Conservation (phyloP, 73 alveolate species). For the Loxodes magnus region DNA sequence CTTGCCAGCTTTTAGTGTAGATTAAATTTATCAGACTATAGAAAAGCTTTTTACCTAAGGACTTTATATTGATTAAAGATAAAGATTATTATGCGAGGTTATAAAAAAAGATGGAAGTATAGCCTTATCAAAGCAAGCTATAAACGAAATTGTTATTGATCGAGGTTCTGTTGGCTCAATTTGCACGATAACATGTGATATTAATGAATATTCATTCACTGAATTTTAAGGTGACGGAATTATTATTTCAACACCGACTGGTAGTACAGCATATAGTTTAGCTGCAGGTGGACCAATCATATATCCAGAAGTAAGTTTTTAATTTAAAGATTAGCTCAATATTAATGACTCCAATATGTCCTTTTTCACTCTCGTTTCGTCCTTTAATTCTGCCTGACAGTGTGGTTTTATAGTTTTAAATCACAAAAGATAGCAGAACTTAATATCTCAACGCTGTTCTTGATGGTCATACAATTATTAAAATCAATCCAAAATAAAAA, state of each 20-base stretch:
- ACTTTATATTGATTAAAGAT: not conserved
- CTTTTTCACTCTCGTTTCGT: conserved; percentile 96
- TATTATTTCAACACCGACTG: conserved; percentile 94
- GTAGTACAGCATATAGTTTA: conserved; percentile 97
- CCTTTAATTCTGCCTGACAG: conserved; percentile 92
- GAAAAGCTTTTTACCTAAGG: not conserved
- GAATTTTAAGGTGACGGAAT: conserved; percentile 69
- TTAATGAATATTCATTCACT: conserved; percentile 40
- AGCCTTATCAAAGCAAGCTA: not conserved
- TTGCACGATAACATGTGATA: conserved; percentile 23
- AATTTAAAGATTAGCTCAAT: conserved; percentile 68
- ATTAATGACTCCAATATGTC: conserved; percentile 89
- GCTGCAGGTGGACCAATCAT: conserved; percentile 99
- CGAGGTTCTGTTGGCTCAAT: conserved; percentile 1
- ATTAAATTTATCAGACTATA: not conserved
- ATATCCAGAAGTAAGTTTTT: conserved; percentile 50
- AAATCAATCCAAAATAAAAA: too few species aligned
- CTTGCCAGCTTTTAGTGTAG: not conserved
- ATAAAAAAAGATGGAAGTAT: not conserved
- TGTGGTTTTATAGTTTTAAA: conserved; percentile 6
- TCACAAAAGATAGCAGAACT: not conserved
- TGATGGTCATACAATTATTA: too few species aligned
- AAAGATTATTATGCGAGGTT: not conserved
- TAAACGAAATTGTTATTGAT: conserved; percentile 9
- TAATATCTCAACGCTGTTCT: too few species aligned